A percentile compares a stretch with the other conserved stretches of the same genome.
Evolutionary conservation across 768 basidiomycete species (phyloP).

Genomic region (Lactifluus echinatus): DNA sequence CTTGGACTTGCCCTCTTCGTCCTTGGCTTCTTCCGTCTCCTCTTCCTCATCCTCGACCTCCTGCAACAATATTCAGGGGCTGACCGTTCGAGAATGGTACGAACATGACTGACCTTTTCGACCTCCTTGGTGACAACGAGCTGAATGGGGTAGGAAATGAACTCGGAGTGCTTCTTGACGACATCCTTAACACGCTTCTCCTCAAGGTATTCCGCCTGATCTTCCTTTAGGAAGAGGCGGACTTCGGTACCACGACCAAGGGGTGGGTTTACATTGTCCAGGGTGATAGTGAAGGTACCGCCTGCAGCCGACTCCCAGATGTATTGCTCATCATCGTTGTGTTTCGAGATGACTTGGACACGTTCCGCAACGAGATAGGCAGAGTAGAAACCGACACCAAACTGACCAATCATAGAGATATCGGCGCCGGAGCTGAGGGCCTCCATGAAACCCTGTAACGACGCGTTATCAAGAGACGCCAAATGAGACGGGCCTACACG

Average conservation of each 20-base stretch:
- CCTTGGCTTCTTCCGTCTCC: slow-evolving; percentile 47
- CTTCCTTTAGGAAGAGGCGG: slow-evolving; percentile 92
- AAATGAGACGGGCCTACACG: not conserved
- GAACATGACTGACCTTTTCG: slow-evolving; percentile 68
- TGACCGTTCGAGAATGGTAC: not conserved
- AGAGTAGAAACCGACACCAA: slow-evolving; percentile 99
- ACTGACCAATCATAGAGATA: slow-evolving; percentile 96
- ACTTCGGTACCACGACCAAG: slow-evolving; percentile 93
- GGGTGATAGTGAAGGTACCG: slow-evolving; percentile 98
- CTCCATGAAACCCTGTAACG: slow-evolving; percentile 92
- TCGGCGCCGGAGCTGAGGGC: slow-evolving; percentile 84
- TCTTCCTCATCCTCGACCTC: slow-evolving; percentile 82
- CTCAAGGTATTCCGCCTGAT: slow-evolving; percentile 97
- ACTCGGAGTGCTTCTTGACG: slow-evolving; percentile 99
- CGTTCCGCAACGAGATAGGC: slow-evolving; percentile 98
- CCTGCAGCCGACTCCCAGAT: slow-evolving; percentile 99
- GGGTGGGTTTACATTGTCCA: slow-evolving; percentile 80
- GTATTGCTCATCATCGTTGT: slow-evolving; percentile 99
- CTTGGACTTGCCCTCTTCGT: slow-evolving; percentile 73
- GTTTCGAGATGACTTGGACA: slow-evolving; percentile 98
- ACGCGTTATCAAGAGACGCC: not conserved
- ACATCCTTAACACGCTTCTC: slow-evolving; percentile 99
- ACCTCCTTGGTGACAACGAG: slow-evolving; percentile 98
- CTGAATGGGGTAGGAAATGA: slow-evolving; percentile 99
- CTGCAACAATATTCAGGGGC: slow-evolving; percentile 32